Evolutionary conservation across 1,284 basidiomycete genomes (phyloP).

Genomic region (Ustilago sp.): DNA sequence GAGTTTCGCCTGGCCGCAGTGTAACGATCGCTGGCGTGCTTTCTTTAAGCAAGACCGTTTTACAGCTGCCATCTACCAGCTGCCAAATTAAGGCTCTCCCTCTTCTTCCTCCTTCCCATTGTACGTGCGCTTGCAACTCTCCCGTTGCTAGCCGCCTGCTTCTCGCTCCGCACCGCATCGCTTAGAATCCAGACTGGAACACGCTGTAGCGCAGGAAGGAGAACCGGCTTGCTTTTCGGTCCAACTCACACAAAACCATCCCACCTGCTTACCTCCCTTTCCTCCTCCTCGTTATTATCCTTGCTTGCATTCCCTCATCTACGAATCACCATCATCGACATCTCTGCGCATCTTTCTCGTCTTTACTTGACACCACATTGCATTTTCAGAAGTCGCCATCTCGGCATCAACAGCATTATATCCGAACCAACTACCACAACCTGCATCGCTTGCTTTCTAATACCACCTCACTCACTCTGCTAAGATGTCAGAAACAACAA

Average conservation of each 20-base stretch:
- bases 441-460: neutral
- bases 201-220: no score
- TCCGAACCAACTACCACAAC: neutral
- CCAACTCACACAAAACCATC: no score
- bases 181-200: no score
- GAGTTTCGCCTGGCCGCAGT: neutral
- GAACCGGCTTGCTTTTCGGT: no score
- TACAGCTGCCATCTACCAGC: slow-evolving; percentile 1
- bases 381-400: neutral
- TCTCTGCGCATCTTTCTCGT: neutral
- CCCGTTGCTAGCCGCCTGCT: neutral
- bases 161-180: neutral
- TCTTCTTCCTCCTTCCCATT: neutral
- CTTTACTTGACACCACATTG: neutral
- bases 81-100: slow-evolving; percentile 7
- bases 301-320: neutral
- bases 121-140: neutral
- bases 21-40: neutral
- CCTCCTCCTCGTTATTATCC: neutral
- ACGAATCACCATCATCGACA: slow-evolving; percentile 1
- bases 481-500: slow-evolving; percentile 3
- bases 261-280: no score
- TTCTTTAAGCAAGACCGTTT: neutral
- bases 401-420: neutral
- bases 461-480: neutral